phyloP scores from a whole-genome alignment of 371 early-diverging fungal species.

The Mucor circinelloides region DNA sequence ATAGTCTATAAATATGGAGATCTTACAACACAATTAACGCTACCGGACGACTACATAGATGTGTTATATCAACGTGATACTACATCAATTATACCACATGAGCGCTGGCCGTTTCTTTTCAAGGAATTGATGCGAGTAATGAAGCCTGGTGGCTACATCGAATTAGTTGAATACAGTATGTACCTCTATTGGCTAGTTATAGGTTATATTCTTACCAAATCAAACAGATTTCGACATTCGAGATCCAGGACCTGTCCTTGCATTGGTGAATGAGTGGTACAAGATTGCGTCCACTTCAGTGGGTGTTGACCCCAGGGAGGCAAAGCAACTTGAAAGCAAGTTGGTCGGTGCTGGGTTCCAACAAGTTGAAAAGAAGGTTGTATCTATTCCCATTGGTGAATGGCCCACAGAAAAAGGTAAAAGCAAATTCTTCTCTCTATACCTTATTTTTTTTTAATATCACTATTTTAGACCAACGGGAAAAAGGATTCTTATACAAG shows the following conservation, averaged over 20 bases:
- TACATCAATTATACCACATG: conserved; percentile 40
- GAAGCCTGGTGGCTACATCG: conserved; percentile 57
- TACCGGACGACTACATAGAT: conserved; percentile 53
- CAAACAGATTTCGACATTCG: conserved; percentile 28
- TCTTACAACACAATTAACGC: conserved; percentile 17
- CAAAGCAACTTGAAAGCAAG: conserved; percentile 3
- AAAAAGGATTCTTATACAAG: conserved; percentile 45
- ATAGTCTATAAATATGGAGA: conserved; percentile 31
- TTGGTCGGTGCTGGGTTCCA: conserved; percentile 31
- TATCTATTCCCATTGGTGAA: conserved; percentile 50
- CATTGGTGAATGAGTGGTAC: conserved; percentile 49
- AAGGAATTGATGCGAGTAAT: conserved; percentile 46
- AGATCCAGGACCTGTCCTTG: conserved; percentile 41
- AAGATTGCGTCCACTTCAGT: conserved; percentile 29
- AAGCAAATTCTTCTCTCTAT: background rate
- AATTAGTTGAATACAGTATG: conserved; percentile 49
- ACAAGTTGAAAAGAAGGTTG: conserved; percentile 20
- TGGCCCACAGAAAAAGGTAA: conserved; percentile 42
- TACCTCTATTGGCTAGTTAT: background rate
- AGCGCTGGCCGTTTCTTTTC: conserved; percentile 44
- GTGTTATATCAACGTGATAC: conserved; percentile 59
- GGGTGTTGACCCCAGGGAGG: conserved; percentile 29
- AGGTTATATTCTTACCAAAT: background rate
- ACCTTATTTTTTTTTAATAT: background rate
- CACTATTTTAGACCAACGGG: conserved; percentile 26